A percentile compares a stretch with the other conserved stretches of the same genome.
Evolutionary conservation across 257 asterid species (phyloP).

Genomic region (Solanum dulcamara): DNA sequence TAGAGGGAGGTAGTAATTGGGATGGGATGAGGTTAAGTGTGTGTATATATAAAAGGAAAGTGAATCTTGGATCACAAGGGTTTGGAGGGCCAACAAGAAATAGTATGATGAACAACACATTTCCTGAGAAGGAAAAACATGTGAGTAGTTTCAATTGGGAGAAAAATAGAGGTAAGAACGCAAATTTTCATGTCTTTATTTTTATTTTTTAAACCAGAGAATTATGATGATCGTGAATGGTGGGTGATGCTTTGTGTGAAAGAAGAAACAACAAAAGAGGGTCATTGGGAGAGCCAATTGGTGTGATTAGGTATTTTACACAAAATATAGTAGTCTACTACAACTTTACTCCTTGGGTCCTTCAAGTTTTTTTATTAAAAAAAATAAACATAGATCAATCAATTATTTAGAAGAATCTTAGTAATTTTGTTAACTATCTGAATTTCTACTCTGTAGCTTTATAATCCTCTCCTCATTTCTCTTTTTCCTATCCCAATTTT

Average conservation of each 20-base stretch:
- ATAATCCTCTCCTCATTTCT: no score
- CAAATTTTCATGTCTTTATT: background rate
- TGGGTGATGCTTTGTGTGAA: background rate
- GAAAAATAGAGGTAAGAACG: background rate
- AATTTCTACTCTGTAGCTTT: no score
- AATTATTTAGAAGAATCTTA: no score
- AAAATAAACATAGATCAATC: no score
- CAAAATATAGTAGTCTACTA: background rate
- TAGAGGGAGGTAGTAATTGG: background rate
- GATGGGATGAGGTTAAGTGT: background rate
- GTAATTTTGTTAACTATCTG: no score
- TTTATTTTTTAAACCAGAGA: no score
- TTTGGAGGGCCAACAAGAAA: slow-evolving; percentile 12
- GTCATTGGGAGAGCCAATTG: background rate
- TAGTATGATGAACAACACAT: slow-evolving; percentile 19
- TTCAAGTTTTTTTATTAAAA: background rate
- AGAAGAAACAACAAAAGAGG: background rate
- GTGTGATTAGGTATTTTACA: background rate
- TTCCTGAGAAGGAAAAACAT: slow-evolving; percentile 8
- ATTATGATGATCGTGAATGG: background rate
- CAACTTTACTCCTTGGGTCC: background rate
- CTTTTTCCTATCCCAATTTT: no score
- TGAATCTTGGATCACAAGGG: slow-evolving; percentile 4
- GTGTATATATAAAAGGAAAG: background rate
- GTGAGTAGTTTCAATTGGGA: slow-evolving; percentile 1